Percentiles rank a stretch among this genome's conserved stretches.
phyloP scores from a whole-genome alignment of 2,329 filamentous ascomycete species.

The Boeremia lycopersici region DNA sequence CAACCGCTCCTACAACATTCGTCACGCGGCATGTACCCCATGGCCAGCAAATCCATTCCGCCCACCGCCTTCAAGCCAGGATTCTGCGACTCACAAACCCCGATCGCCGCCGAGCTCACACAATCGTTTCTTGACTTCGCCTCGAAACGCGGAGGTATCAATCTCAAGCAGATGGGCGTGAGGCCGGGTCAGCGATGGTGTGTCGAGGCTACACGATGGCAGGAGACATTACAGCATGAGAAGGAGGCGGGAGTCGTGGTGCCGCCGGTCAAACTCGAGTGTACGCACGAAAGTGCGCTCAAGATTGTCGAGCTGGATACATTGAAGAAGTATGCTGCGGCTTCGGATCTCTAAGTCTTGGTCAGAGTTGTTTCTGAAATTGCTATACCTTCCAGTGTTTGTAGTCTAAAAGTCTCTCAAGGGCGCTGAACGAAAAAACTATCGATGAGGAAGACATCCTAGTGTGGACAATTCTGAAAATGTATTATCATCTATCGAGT shows the following conservation, averaged over 20 bases:
- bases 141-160: constrained; percentile 15
- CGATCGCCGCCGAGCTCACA: constrained; percentile 18
- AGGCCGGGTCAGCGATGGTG: constrained; percentile 21
- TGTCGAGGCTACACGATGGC: constrained; percentile 17
- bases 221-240: constrained; percentile 14
- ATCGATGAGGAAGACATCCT: no score
- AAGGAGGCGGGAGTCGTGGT: constrained; percentile 11
- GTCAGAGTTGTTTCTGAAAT: background rate
- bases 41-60: constrained; percentile 20
- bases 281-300: constrained; percentile 19
- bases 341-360: background rate
- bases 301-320: constrained; percentile 13
- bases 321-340: constrained; percentile 18
- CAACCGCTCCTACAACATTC: constrained; percentile 20
- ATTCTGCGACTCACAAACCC: constrained; percentile 19
- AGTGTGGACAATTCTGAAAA: no score
- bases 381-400: no score
- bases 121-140: constrained; percentile 22
- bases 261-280: constrained; percentile 15
- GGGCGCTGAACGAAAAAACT: no score
- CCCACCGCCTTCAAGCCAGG: constrained; percentile 15
- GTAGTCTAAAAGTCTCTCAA: background rate
- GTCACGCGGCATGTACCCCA: constrained; percentile 18
- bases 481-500: no score
- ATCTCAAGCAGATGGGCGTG: constrained; percentile 19